Conservation (phyloP, 106 monocot genomes). For the Gastrodia elata region DNA sequence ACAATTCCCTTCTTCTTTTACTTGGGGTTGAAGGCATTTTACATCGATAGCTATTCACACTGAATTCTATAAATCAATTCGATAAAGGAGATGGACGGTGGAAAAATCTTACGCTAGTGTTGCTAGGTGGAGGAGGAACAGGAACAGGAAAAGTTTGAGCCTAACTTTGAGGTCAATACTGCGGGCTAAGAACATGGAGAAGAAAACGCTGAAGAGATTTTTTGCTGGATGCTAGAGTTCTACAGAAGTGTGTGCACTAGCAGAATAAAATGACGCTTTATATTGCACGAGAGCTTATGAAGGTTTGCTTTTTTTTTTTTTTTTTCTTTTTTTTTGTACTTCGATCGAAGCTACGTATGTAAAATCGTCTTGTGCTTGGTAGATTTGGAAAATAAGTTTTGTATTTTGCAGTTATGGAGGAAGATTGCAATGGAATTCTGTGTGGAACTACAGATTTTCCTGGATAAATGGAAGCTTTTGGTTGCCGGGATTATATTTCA, state of each 20-base stretch:
- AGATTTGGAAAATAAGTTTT: background rate
- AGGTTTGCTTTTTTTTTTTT: constrained; percentile 5
- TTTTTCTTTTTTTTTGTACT: no score
- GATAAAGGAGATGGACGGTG: background rate
- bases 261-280: constrained; percentile 17
- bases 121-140: background rate
- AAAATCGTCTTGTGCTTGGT: background rate
- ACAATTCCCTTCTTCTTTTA: background rate
- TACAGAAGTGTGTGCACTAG: background rate
- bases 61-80: background rate
- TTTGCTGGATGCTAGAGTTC: background rate
- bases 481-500: constrained; percentile 32
- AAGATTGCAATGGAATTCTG: constrained; percentile 20
- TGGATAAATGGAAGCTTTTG: constrained; percentile 39
- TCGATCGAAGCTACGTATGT: background rate
- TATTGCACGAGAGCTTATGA: constrained; percentile 22
- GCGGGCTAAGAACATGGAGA: no score
- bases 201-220: background rate
- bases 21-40: constrained; percentile 2
- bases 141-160: background rate
- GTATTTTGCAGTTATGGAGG: constrained; percentile 23
- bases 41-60: background rate
- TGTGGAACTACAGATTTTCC: constrained; percentile 25
- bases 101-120: constrained; percentile 3
- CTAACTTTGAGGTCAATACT: background rate